Evolutionary conservation across 345 rosid species (phyloP).

Genomic region (Barbarea vulgaris): DNA sequence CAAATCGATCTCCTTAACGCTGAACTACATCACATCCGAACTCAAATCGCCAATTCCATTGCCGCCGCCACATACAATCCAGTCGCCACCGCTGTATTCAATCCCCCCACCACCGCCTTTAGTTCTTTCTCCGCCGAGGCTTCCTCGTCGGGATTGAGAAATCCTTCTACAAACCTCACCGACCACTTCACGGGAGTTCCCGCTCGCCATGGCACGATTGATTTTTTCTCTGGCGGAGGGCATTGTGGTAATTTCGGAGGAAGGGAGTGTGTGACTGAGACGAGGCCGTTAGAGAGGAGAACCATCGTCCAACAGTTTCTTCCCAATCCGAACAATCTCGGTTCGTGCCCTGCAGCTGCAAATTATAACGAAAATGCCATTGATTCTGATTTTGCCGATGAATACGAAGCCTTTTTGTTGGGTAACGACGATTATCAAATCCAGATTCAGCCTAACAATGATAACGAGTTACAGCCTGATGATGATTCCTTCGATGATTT

Average conservation of each 20-base stretch:
- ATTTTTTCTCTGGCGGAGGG: neutral
- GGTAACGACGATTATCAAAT: neutral
- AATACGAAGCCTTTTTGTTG: no score
- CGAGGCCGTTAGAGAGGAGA: neutral
- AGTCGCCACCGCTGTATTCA: neutral
- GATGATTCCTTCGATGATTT: neutral
- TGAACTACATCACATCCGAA: neutral
- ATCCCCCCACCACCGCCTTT: neutral
- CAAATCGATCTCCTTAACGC: neutral
- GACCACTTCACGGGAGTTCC: neutral
- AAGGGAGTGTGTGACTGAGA: neutral
- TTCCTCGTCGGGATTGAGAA: neutral
- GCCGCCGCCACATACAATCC: neutral
- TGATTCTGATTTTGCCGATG: neutral
- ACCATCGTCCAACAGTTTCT: neutral
- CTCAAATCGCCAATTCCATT: neutral
- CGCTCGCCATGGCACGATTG: neutral
- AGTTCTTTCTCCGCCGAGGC: neutral
- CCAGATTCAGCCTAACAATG: neutral
- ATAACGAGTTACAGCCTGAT: neutral
- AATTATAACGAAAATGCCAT: neutral
- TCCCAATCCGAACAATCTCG: neutral
- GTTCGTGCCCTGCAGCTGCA: neutral
- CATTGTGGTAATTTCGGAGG: neutral
- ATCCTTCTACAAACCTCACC: neutral